These are phyloP conservation scores for Chalciporus sphaerocephalus DNA, from an alignment of 768 basidiomycete genomes.

Conservation along the genomic window DNA sequence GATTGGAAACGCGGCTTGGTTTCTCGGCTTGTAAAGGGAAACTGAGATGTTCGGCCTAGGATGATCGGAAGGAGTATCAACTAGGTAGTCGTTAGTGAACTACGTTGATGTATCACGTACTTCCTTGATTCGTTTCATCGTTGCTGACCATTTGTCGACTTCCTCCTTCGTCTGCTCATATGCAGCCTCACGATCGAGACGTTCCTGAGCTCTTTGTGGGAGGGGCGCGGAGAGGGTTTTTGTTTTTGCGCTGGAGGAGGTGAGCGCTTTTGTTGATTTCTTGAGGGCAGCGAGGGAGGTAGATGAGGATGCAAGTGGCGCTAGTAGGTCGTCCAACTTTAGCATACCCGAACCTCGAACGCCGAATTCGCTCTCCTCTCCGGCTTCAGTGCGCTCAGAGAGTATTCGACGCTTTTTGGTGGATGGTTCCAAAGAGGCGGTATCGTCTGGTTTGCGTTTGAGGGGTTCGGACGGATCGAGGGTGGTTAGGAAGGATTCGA, in stretches of 20 bases:
- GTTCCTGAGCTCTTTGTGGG: slow-evolving; percentile 81
- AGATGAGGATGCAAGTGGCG: slow-evolving; percentile 61
- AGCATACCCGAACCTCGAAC: slow-evolving; percentile 53
- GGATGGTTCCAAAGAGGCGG: slow-evolving; percentile 15
- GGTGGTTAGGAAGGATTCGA: slow-evolving; percentile 66
- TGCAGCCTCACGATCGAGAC: slow-evolving; percentile 88
- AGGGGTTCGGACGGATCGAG: slow-evolving; percentile 53
- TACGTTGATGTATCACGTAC: slow-evolving; percentile 34
- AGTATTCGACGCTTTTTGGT: slow-evolving; percentile 55
- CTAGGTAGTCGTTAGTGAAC: background rate
- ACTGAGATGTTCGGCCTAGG: slow-evolving; percentile 78
- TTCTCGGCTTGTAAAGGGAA: slow-evolving; percentile 75
- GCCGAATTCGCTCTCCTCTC: slow-evolving; percentile 78
- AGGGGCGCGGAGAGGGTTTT: slow-evolving; percentile 76
- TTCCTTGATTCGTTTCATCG: slow-evolving; percentile 90
- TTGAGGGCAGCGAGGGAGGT: slow-evolving; percentile 60
- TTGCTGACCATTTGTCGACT: slow-evolving; percentile 88
- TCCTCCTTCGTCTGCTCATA: slow-evolving; percentile 92
- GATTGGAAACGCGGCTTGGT: slow-evolving; percentile 55
- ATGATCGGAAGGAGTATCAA: slow-evolving; percentile 4
- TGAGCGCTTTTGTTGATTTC: slow-evolving; percentile 63
- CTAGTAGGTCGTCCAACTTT: slow-evolving; percentile 69
- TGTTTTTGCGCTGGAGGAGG: slow-evolving; percentile 49
- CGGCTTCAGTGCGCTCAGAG: slow-evolving; percentile 71
- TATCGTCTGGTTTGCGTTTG: slow-evolving; percentile 48